Conservation (phyloP, 306 rosid genomes). For the Prunus dulcis region DNA sequence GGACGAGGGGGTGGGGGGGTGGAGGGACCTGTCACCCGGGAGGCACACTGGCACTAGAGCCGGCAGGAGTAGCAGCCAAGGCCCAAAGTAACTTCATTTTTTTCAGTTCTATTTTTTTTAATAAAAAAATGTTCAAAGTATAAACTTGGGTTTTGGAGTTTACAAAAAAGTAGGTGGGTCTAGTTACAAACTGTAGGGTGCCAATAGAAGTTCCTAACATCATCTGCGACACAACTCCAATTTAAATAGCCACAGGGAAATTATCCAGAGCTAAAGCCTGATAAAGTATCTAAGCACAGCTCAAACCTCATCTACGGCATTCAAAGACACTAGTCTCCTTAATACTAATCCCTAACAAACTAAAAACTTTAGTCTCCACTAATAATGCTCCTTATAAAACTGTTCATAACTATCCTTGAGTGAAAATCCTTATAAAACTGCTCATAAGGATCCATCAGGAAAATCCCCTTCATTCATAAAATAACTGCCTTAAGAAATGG, state of each 20-base stretch:
- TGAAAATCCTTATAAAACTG: not conserved
- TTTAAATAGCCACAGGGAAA: not conserved
- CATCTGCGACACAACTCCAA: not conserved
- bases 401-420: not conserved
- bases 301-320: not conserved
- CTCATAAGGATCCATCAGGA: not conserved
- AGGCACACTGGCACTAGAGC: not conserved
- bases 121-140: not conserved
- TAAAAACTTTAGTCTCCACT: not conserved
- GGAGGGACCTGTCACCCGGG: not conserved
- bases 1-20: no score
- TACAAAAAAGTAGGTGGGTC: not conserved
- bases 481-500: not conserved
- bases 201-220: not conserved
- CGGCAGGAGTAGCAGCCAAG: not conserved
- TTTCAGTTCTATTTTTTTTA: not conserved
- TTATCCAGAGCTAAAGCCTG: not conserved
- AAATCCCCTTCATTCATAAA: not conserved
- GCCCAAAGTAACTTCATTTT: not conserved
- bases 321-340: not conserved
- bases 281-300: not conserved
- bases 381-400: not conserved
- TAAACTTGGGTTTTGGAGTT: not conserved
- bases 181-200: not conserved
- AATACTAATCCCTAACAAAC: not conserved